Percentiles rank a stretch among this genome's conserved stretches.
Conservation (phyloP, 2,329 filamentous ascomycete genomes). For the Nemania bipapillata region DNA sequence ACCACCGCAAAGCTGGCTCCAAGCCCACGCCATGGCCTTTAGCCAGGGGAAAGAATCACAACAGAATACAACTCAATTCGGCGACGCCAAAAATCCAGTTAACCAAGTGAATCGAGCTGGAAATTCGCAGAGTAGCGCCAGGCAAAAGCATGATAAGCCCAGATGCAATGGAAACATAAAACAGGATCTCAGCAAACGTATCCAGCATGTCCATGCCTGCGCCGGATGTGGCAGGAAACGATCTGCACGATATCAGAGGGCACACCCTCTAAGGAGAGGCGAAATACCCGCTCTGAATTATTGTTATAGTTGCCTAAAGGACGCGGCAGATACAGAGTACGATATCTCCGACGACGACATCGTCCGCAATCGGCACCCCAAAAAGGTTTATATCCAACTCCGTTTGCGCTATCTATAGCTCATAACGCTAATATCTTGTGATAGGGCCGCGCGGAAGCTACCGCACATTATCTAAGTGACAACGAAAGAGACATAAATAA, state of each 20-base stretch:
- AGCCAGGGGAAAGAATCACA: not conserved
- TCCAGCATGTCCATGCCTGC: constrained; percentile 45
- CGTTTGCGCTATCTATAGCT: not conserved
- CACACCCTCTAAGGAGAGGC: constrained; percentile 44
- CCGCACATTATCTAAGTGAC: constrained; percentile 12
- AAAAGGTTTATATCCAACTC: constrained; percentile 17
- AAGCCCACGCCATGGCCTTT: not conserved
- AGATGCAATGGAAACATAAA: constrained; percentile 7
- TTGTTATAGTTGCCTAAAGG: constrained; percentile 40
- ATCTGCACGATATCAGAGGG: constrained; percentile 42
- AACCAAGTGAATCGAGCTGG: not conserved
- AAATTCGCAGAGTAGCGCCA: not conserved
- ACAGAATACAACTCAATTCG: not conserved
- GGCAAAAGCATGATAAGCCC: constrained; percentile 2
- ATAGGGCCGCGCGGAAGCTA: constrained; percentile 24
- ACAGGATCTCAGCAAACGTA: constrained; percentile 37
- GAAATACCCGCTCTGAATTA: constrained; percentile 44
- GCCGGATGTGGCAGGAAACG: constrained; percentile 45
- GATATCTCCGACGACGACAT: constrained; percentile 14
- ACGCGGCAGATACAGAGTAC: constrained; percentile 29
- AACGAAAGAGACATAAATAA: constrained; percentile 17
- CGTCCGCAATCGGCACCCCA: not conserved
- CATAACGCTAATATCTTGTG: constrained; percentile 7
- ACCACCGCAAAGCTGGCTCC: constrained; percentile 15
- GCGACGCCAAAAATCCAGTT: not conserved